Evolutionary conservation across 306 rosid species (phyloP).

Genomic region (Sesbania bispinosa): DNA sequence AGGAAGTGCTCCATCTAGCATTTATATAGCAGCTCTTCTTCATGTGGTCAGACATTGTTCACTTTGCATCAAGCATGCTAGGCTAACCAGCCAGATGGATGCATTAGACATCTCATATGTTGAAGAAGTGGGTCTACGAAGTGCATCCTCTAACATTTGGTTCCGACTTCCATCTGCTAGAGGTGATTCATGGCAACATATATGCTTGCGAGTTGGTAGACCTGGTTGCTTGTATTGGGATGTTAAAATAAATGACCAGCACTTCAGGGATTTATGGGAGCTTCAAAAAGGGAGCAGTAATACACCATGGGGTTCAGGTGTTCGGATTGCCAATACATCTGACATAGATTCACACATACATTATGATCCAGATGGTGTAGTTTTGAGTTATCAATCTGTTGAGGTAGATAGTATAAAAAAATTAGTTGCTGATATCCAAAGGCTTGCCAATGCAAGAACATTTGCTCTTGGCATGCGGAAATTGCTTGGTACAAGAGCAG

Average conservation of each 20-base stretch:
- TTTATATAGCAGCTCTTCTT: slow-evolving; percentile 88
- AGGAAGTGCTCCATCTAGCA: slow-evolving; percentile 81
- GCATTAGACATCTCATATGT: slow-evolving; percentile 83
- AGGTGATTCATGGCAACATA: slow-evolving; percentile 91
- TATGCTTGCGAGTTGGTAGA: slow-evolving; percentile 94
- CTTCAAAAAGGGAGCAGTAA: slow-evolving; percentile 83
- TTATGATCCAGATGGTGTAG: slow-evolving; percentile 97
- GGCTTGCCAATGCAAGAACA: slow-evolving; percentile 95
- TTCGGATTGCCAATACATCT: slow-evolving; percentile 91
- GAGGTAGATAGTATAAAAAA: slow-evolving; percentile 89
- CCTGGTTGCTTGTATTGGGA: slow-evolving; percentile 99
- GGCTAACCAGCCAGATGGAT: slow-evolving; percentile 96
- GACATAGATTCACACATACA: slow-evolving; percentile 95
- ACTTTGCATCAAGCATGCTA: slow-evolving; percentile 89
- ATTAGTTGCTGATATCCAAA: slow-evolving; percentile 84
- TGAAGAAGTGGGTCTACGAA: slow-evolving; percentile 89
- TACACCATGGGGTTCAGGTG: slow-evolving; percentile 95
- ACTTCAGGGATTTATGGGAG: slow-evolving; percentile 96
- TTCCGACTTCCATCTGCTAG: slow-evolving; percentile 85
- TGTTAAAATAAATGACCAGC: slow-evolving; percentile 94
- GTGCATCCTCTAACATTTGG: slow-evolving; percentile 91
- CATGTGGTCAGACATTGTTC: slow-evolving; percentile 94
- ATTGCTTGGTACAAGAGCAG: slow-evolving; percentile 80
- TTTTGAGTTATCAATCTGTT: slow-evolving; percentile 87
- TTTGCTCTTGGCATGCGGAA: slow-evolving; percentile 94